Percentiles rank a stretch among this genome's conserved stretches.
phyloP scores from a whole-genome alignment of 116 monocot species.

The Phalaenopsis hybrid region DNA sequence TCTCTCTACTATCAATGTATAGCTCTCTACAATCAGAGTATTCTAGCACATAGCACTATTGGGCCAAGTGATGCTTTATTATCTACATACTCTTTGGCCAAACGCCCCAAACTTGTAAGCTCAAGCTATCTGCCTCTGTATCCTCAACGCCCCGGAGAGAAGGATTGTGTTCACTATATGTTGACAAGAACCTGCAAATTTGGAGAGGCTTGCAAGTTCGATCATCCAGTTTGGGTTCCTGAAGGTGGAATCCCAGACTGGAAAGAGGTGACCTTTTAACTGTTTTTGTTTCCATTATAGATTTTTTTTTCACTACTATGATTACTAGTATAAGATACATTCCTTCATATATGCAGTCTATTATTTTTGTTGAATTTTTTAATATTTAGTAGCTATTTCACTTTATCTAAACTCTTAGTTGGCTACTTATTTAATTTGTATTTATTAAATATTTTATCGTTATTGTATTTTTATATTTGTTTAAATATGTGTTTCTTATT shows the following conservation, averaged over 20 bases:
- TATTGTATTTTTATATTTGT: neutral
- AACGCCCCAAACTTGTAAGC: constrained; percentile 79
- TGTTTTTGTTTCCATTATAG: constrained; percentile 24
- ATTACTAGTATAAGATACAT: constrained; percentile 14
- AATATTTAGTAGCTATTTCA: neutral
- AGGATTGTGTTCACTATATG: constrained; percentile 99
- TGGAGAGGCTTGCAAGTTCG: constrained; percentile 93
- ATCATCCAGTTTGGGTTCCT: constrained; percentile 98
- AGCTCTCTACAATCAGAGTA: constrained; percentile 83
- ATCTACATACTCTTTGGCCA: constrained; percentile 76
- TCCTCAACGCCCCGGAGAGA: constrained; percentile 87
- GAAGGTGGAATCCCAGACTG: constrained; percentile 96
- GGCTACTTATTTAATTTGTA: neutral
- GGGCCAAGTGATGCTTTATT: constrained; percentile 78
- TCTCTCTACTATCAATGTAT: constrained; percentile 72
- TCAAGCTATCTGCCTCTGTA: constrained; percentile 82
- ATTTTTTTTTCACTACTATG: constrained; percentile 4
- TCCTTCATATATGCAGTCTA: neutral
- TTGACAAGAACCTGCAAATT: constrained; percentile 93
- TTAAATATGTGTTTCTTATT: neutral
- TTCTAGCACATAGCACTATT: constrained; percentile 69
- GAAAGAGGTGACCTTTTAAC: constrained; percentile 87
- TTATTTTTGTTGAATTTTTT: neutral
- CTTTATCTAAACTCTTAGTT: neutral
- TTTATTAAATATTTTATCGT: neutral